These are phyloP conservation scores for Somion occarium DNA, from an alignment of 1,284 basidiomycete species.

Conservation along the genomic window DNA sequence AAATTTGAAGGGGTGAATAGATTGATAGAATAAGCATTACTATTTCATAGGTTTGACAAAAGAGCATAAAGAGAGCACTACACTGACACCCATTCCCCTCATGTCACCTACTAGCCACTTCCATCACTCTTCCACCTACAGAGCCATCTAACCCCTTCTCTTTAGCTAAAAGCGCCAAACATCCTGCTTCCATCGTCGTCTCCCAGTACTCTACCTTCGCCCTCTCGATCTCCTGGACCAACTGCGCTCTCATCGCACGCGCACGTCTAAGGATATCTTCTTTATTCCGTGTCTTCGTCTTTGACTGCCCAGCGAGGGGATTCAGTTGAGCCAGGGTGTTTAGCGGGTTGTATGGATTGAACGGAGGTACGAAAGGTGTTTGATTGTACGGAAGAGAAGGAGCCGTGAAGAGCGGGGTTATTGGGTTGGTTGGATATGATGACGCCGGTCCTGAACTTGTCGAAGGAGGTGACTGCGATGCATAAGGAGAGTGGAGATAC, in stretches of 20 bases:
- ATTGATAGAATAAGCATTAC: too few species aligned
- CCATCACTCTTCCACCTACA: background rate
- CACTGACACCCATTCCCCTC: too few species aligned
- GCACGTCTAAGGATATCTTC: conserved; percentile 47
- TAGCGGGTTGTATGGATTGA: background rate
- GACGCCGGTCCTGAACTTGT: background rate
- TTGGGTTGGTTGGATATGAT: background rate
- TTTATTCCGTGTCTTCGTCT: conserved; percentile 8
- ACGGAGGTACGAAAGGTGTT: background rate
- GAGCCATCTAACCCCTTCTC: conserved; percentile 19
- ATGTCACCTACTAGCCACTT: too few species aligned
- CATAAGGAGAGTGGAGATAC: background rate
- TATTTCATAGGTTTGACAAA: too few species aligned
- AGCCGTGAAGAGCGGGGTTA: background rate
- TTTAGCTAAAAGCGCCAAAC: conserved; percentile 48
- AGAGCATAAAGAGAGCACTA: too few species aligned
- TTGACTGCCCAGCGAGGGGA: background rate
- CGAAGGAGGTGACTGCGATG: background rate
- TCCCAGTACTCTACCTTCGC: conserved; percentile 70
- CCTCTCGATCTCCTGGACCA: conserved; percentile 52
- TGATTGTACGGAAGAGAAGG: background rate
- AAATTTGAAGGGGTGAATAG: too few species aligned
- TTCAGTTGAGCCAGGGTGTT: background rate
- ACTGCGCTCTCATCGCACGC: conserved; percentile 42
- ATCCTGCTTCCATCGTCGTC: conserved; percentile 67